A percentile compares a stretch with the other conserved stretches of the same genome.
These are phyloP conservation scores for Xylaria curta DNA, from an alignment of 495 filamentous ascomycete genomes.

Conservation along the genomic window DNA sequence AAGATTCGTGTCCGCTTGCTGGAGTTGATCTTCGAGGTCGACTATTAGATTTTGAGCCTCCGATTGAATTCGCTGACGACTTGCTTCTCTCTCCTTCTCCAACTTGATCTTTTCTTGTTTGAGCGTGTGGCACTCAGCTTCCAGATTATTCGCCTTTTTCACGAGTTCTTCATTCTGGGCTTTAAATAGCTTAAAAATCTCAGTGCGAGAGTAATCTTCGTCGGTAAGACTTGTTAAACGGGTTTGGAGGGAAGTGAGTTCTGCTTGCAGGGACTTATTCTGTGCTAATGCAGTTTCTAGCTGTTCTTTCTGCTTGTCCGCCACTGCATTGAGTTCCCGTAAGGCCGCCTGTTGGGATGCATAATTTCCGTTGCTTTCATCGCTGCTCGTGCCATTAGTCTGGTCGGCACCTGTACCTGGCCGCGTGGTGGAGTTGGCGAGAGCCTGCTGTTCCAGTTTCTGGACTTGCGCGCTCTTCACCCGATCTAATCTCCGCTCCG, in stretches of 20 bases:
- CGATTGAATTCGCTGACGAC: conserved; percentile 76
- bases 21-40: conserved; percentile 81
- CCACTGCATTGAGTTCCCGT: conserved; percentile 74
- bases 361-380: conserved; percentile 62
- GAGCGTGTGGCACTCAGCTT: conserved; percentile 84
- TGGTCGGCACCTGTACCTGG: conserved; percentile 54
- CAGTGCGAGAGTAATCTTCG: conserved; percentile 90
- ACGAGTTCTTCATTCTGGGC: conserved; percentile 91
- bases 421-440: conserved; percentile 63
- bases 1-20: conserved; percentile 81
- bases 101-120: conserved; percentile 84
- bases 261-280: conserved; percentile 77
- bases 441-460: conserved; percentile 89
- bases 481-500: conserved; percentile 91
- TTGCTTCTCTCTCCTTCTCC: conserved; percentile 83
- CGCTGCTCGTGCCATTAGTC: conserved; percentile 63
- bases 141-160: conserved; percentile 86
- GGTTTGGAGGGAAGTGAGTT: conserved; percentile 70
- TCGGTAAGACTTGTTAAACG: conserved; percentile 73
- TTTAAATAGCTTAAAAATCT: conserved; percentile 90
- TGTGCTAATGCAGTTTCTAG: conserved; percentile 77
- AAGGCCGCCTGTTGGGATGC: conserved; percentile 66
- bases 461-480: conserved; percentile 85
- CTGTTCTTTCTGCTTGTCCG: conserved; percentile 85
- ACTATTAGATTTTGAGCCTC: conserved; percentile 72